Evolutionary conservation across 192 early-diverging fungal genomes (phyloP).

Genomic region (Umbelopsis sp.): DNA sequence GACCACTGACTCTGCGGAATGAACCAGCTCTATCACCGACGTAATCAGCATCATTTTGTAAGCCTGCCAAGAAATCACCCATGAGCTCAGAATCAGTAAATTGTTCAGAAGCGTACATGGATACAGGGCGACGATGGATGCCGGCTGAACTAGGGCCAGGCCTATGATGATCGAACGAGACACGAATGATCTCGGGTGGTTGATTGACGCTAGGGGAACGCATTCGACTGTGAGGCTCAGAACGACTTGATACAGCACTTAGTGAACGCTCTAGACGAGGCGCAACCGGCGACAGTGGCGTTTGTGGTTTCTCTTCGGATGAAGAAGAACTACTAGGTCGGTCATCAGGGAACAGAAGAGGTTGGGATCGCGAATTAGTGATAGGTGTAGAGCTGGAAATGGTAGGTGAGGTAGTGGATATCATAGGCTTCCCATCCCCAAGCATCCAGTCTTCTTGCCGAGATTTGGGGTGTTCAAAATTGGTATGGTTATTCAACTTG

Average conservation of each 20-base stretch:
- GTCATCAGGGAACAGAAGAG: background rate
- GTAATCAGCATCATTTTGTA: conserved; percentile 38
- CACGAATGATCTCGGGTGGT: conserved; percentile 1
- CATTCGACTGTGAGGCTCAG: background rate
- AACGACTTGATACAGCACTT: background rate
- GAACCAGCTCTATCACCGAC: conserved; percentile 31
- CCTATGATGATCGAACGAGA: background rate
- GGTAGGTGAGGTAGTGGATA: conserved; percentile 34
- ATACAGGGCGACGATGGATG: conserved; percentile 1
- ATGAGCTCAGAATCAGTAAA: conserved; percentile 23
- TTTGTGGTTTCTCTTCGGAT: background rate
- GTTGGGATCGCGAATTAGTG: background rate
- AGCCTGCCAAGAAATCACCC: conserved; percentile 37
- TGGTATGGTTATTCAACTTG: background rate
- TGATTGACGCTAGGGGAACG: background rate
- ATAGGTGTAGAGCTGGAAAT: conserved; percentile 31
- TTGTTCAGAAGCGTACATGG: background rate
- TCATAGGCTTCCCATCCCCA: conserved; percentile 23
- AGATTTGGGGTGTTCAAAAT: background rate
- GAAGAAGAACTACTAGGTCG: background rate
- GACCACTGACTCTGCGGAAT: conserved; percentile 10
- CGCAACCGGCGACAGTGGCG: background rate
- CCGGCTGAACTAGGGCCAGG: background rate
- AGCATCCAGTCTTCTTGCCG: background rate
- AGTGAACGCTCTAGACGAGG: background rate